A percentile compares a stretch with the other conserved stretches of the same genome.
phyloP scores from a whole-genome alignment of 441 rosid species.

The Gossypium lobatum region DNA sequence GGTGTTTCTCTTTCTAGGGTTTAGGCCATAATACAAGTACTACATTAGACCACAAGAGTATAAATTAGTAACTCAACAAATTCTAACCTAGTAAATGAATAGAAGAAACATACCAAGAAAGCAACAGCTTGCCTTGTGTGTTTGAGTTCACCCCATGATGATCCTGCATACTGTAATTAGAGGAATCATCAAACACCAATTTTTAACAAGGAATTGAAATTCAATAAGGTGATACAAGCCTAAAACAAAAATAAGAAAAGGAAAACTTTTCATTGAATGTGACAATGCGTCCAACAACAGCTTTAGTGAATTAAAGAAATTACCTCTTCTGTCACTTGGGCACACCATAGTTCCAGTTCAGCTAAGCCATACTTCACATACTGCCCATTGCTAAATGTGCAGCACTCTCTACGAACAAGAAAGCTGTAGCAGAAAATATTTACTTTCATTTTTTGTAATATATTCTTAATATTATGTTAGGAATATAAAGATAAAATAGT shows the following conservation, averaged over 20 bases:
- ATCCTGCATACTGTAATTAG: slow-evolving; percentile 49
- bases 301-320: not conserved
- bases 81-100: slow-evolving; percentile 7
- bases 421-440: slow-evolving; percentile 40
- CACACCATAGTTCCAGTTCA: slow-evolving; percentile 62
- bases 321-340: slow-evolving; percentile 55
- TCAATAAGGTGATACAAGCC: not conserved
- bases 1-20: not conserved
- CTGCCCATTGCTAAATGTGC: slow-evolving; percentile 64
- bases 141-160: slow-evolving; percentile 68
- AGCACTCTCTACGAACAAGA: slow-evolving; percentile 56
- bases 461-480: slow-evolving; percentile 13
- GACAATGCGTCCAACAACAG: not conserved
- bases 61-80: not conserved
- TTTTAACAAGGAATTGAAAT: not conserved
- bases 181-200: slow-evolving; percentile 9
- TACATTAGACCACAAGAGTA: not conserved
- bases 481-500: slow-evolving; percentile 11
- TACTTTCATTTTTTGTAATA: not conserved
- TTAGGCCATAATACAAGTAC: not conserved
- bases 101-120: slow-evolving; percentile 48
- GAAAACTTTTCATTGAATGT: not conserved
- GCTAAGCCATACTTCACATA: slow-evolving; percentile 55
- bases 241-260: not conserved
- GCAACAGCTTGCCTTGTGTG: slow-evolving; percentile 65